phyloP scores from a whole-genome alignment of 2,329 filamentous ascomycete species.

The Stagonosporopsis rhizophila region DNA sequence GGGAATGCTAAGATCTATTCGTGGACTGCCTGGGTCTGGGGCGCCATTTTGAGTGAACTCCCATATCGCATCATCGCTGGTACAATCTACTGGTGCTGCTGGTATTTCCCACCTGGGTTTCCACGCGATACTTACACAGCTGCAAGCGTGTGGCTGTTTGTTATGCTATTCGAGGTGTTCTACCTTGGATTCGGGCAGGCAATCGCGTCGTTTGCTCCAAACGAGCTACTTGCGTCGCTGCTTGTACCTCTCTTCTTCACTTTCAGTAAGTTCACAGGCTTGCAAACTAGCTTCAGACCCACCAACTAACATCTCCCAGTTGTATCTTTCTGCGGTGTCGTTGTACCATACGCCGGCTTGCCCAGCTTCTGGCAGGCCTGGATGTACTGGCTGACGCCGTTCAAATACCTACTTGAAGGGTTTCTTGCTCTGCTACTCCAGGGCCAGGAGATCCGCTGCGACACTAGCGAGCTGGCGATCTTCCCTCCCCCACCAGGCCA shows the following conservation, averaged over 20 bases:
- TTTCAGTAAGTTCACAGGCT: conserved; percentile 50
- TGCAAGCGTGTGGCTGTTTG: conserved; percentile 68
- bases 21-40: conserved; percentile 74
- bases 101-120: conserved; percentile 64
- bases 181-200: conserved; percentile 71
- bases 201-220: conserved; percentile 71
- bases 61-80: conserved; percentile 73
- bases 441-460: conserved; percentile 63
- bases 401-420: conserved; percentile 70
- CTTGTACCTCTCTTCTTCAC: conserved; percentile 74
- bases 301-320: conserved; percentile 46
- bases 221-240: conserved; percentile 70
- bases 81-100: conserved; percentile 64
- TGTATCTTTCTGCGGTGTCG: conserved; percentile 75
- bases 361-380: conserved; percentile 68
- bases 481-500: conserved; percentile 66
- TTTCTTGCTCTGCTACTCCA: conserved; percentile 65
- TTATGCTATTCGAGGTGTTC: conserved; percentile 72
- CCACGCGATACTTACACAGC: conserved; percentile 63
- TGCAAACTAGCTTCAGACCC: neutral
- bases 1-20: conserved; percentile 81
- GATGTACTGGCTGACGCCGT: conserved; percentile 66
- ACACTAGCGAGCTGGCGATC: conserved; percentile 63
- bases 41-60: conserved; percentile 71
- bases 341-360: conserved; percentile 71